Base-by-base conservation (phyloP, 2,329 filamentous ascomycete species). In the Verticillium nubilum region DNA sequence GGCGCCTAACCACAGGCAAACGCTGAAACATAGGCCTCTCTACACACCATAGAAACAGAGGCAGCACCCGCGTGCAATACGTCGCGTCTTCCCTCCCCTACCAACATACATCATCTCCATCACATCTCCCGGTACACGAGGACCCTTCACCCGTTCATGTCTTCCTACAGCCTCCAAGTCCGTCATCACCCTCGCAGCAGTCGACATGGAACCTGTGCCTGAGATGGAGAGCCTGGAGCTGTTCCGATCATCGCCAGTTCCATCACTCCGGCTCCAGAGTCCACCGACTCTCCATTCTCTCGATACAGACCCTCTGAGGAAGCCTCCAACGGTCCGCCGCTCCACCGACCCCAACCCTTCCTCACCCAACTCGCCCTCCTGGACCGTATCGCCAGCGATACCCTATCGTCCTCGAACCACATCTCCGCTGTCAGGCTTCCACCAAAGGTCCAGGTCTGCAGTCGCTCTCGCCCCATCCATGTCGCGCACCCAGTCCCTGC, bases 191-290 rank as follows among this genome's bases (percentile, higher is more conserved):
- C 64, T 65, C 64, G 65, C 63, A 63, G 26, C 26, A 29, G 33
- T 62, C 70, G 72, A 67, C 66, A 88, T 88, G 86, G 86, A 88
- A 73, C 84, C 85, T 60, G 86, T 88, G 68, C 86, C 86, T 65
- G 86, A 88, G 76, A 86, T 85, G 56, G 84, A 88, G 77, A 80
- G 84, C 64, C 85, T 88, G 81, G 85, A 87, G 77, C 84, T 84
- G 70, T 88, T 88, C 69, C 81, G 79, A 62, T 74, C 83, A 58
- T 80, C 83, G 57, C 83, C 84, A 64, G 74, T 86, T 37, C 82
- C 84, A 42, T 78, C 76, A 29, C 72, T 86, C 52, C 80, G 82
- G 61, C 72, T 84, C 26, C 79, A 78, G 59, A 76, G 73, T 66
- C 66, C 54, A 63, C 37, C 47, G 28, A 59, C 31, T 47, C 58